A percentile compares a stretch with the other conserved stretches of the same genome.
These are phyloP conservation scores for Ceratobasidium sp. DNA, from an alignment of 1,284 basidiomycete species.

Conservation along the genomic window DNA sequence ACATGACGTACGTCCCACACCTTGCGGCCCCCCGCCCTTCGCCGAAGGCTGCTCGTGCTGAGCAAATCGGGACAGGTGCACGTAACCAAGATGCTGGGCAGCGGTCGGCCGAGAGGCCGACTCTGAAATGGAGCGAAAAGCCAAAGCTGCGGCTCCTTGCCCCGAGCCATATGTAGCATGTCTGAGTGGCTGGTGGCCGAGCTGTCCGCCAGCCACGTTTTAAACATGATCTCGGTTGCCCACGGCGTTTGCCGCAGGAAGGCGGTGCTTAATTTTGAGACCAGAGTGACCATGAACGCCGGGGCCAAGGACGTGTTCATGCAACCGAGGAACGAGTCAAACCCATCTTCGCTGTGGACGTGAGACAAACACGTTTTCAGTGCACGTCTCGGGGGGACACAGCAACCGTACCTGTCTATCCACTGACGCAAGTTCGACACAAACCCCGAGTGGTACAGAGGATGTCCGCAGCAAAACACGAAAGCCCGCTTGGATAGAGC, in stretches of 20 bases:
- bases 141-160: background rate
- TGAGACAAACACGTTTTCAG: no score
- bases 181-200: conserved; percentile 6
- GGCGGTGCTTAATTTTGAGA: background rate
- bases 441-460: background rate
- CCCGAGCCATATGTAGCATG: background rate
- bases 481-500: background rate
- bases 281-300: conserved; percentile 1
- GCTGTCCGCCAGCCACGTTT: conserved; percentile 7
- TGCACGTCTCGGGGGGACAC: no score
- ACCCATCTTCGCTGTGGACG: background rate
- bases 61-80: background rate
- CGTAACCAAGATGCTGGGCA: conserved; percentile 11
- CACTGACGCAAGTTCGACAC: background rate
- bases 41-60: background rate
- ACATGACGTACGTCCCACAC: conserved; percentile 3
- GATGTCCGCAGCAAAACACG: conserved; percentile 8
- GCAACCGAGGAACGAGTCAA: background rate
- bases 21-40: background rate
- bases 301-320: conserved; percentile 7
- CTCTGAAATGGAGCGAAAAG: conserved; percentile 30
- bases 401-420: background rate
- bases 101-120: conserved; percentile 11
- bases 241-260: background rate
- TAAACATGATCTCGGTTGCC: background rate